phyloP scores from a whole-genome alignment of 2,329 filamentous ascomycete genomes.

The Mycosphaerella sp. region DNA sequence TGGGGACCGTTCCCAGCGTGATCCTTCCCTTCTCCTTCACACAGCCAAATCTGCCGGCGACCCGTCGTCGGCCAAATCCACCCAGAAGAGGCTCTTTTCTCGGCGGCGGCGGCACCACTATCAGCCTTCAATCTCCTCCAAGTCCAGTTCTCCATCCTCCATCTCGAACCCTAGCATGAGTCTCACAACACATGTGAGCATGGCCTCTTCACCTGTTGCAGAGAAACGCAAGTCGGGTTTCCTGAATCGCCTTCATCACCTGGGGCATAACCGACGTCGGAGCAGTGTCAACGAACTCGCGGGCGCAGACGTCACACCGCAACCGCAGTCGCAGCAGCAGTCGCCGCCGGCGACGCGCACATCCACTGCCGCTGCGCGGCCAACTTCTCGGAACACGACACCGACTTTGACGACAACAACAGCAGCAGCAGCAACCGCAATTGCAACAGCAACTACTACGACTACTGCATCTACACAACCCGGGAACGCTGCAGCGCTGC shows the following conservation, averaged over 20 bases:
- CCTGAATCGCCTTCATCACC: conserved; percentile 15
- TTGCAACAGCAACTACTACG: neutral
- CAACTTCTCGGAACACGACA: neutral
- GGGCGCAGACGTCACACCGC: conserved; percentile 2
- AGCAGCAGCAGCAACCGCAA: neutral
- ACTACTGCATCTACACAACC: neutral
- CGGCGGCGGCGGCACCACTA: conserved; percentile 3
- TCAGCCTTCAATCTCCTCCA: conserved; percentile 13
- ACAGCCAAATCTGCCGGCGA: conserved; percentile 7
- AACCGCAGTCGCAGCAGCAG: neutral
- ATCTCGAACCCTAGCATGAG: conserved; percentile 14
- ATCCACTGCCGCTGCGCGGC: conserved; percentile 8
- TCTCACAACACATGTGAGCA: conserved; percentile 11
- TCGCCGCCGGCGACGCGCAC: conserved; percentile 2
- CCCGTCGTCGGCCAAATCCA: conserved; percentile 6
- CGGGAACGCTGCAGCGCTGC: neutral
- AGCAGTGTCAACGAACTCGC: conserved; percentile 6
- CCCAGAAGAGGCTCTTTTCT: conserved; percentile 6
- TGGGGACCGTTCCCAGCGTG: neutral
- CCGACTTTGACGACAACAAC: neutral
- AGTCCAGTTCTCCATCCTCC: conserved; percentile 11
- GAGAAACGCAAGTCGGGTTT: conserved; percentile 20
- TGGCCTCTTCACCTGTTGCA: conserved; percentile 14
- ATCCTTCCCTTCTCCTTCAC: conserved; percentile 7
- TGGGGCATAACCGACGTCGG: conserved; percentile 16